A percentile compares a stretch with the other conserved stretches of the same genome.
Evolutionary conservation across 1,284 basidiomycete genomes (phyloP).

Genomic region (Vanrija humicola): DNA sequence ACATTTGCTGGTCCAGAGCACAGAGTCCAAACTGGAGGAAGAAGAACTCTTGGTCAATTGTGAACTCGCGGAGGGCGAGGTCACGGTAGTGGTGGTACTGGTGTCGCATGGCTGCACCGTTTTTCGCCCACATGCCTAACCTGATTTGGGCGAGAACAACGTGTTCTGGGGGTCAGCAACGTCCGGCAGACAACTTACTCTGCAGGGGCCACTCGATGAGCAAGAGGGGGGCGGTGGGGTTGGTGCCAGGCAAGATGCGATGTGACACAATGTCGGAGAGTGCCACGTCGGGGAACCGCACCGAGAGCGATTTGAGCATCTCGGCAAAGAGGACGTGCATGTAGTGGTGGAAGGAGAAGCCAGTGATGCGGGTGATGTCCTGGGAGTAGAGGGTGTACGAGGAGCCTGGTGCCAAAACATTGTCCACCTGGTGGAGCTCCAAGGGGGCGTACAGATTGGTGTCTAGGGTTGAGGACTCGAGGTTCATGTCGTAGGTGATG

Average conservation of each 20-base stretch:
- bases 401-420: constrained; percentile 22
- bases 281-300: neutral
- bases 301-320: constrained; percentile 60
- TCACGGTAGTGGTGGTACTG: constrained; percentile 97
- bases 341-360: constrained; percentile 76
- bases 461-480: constrained; percentile 55
- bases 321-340: constrained; percentile 90
- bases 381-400: constrained; percentile 58
- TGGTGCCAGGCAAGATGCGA: constrained; percentile 8
- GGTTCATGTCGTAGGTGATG: constrained; percentile 60
- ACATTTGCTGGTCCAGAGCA: constrained; percentile 70
- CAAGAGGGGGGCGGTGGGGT: constrained; percentile 42
- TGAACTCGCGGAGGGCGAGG: constrained; percentile 89
- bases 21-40: constrained; percentile 81
- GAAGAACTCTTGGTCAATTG: constrained; percentile 95
- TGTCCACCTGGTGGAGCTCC: constrained; percentile 55
- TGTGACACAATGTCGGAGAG: constrained; percentile 19
- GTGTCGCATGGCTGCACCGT: constrained; percentile 90
- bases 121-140: constrained; percentile 94
- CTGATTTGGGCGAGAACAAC: constrained; percentile 82
- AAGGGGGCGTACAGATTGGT: constrained; percentile 60
- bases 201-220: constrained; percentile 80
- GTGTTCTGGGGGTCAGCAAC: constrained; percentile 22
- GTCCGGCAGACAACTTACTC: constrained; percentile 55
- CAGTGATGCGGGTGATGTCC: constrained; percentile 57